phyloP scores from a whole-genome alignment of 1,284 basidiomycete species.

The Pascua sp. region DNA sequence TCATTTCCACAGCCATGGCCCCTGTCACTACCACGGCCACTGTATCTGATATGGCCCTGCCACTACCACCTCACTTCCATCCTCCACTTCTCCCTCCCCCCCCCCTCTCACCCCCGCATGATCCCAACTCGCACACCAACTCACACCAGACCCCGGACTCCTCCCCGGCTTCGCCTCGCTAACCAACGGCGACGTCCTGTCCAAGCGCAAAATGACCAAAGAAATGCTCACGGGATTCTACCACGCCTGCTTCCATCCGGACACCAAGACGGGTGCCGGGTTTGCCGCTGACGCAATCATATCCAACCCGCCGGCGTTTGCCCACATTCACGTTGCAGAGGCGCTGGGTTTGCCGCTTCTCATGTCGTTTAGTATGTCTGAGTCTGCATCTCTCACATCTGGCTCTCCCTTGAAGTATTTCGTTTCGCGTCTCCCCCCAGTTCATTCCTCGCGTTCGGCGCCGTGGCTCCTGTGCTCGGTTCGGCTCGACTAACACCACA shows the following conservation, averaged over 20 bases:
- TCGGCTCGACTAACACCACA: constrained; percentile 24
- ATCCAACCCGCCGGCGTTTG: constrained; percentile 63
- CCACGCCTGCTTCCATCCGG: constrained; percentile 56
- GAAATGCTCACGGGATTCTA: constrained; percentile 61
- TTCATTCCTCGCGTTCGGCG: no score
- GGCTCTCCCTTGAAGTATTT: no score
- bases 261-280: constrained; percentile 50
- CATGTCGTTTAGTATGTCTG: constrained; percentile 42
- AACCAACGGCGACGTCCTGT: constrained; percentile 13
- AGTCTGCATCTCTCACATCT: background rate
- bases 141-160: constrained; percentile 33
- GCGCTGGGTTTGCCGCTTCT: constrained; percentile 60
- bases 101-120: no score
- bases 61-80: no score
- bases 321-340: constrained; percentile 63
- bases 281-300: constrained; percentile 65
- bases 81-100: no score
- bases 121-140: constrained; percentile 24
- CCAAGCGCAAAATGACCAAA: constrained; percentile 41
- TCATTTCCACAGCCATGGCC: no score
- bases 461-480: no score
- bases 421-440: no score
- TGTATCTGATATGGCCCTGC: no score
- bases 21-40: no score
- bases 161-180: constrained; percentile 1